Evolutionary conservation across 495 filamentous ascomycete species (phyloP), one percentile per base, ranked within the genome.

Genomic region (Xylaria curta): DNA sequence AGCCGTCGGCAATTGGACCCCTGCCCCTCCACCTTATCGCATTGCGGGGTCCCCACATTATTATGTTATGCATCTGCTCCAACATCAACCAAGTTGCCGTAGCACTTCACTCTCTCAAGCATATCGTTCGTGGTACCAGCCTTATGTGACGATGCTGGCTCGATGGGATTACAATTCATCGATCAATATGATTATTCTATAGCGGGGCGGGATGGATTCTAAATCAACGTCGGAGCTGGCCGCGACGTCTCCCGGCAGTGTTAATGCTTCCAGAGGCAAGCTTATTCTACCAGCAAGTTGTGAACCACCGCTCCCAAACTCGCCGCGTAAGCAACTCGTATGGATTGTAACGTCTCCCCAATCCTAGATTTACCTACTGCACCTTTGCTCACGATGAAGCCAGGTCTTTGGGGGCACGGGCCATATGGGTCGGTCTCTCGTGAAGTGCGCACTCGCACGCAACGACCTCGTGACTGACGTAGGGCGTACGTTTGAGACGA

Each of bases 321-420:
- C 90, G 66, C 91, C 92, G 7, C 84, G 88, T 4, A 92, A 91
- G 76, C 91, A 90, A 76, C 85, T 92, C 42, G 92, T 94, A 79
- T 97, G 93, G 93, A 87, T 96, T 78, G 93, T 94, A 85, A 79
- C 86, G 28, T 8, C 51, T 59, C 61, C 51, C 42, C 26, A n/a
- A n/a, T 0, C 56, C 42, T 26, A 36, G 7, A 58, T 33, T 38
- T 26, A 31, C 31, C 24, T 21, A 33, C 36, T 40, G 60, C 47
- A 46, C 36, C 44, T 21, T 36, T 66, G 68, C 76, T 78, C 42
- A 76, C 68, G 6, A 21, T 59, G 26, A 44, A 44, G 42, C 19
- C 62, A 94, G 91, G 86, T 99, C 73, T 99, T 98, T 81, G 96
- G 96, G 54, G 94, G 93, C 53, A 98, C 94, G 5, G 96, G 96